Conservation (phyloP, 2,329 filamentous ascomycete species). For the Aspergillus awamori region DNA sequence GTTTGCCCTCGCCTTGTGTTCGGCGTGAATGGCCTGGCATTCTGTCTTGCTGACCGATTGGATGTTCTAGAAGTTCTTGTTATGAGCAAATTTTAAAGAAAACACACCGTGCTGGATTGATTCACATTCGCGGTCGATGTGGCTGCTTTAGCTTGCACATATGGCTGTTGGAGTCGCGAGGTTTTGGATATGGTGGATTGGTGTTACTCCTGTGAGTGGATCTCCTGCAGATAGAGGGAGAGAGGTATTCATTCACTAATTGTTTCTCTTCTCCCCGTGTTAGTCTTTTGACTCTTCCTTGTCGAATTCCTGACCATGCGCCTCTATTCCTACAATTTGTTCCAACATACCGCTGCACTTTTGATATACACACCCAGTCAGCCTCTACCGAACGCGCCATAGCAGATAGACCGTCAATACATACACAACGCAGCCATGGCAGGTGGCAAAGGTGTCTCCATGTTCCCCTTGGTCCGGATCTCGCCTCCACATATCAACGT, state of each 20-base stretch:
- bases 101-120: neutral
- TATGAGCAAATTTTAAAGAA: too few species aligned
- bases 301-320: neutral
- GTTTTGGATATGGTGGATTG: slow-evolving; percentile 1
- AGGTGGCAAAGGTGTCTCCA: neutral
- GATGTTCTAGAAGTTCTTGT: too few species aligned
- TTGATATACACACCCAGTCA: neutral
- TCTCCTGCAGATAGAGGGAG: slow-evolving; percentile 1
- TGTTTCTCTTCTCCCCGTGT: neutral
- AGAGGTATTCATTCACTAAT: neutral
- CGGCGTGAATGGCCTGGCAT: too few species aligned
- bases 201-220: slow-evolving; percentile 5
- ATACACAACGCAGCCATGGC: neutral
- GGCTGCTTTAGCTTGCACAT: neutral
- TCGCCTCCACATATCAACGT: slow-evolving; percentile 23
- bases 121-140: neutral
- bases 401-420: neutral
- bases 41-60: neutral
- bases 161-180: neutral
- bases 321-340: neutral
- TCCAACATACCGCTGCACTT: neutral
- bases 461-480: neutral
- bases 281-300: neutral
- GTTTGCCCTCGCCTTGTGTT: too few species aligned
- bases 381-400: neutral